Conservation (phyloP, 73 alveolate species). For the Paramecium biaurelia region DNA sequence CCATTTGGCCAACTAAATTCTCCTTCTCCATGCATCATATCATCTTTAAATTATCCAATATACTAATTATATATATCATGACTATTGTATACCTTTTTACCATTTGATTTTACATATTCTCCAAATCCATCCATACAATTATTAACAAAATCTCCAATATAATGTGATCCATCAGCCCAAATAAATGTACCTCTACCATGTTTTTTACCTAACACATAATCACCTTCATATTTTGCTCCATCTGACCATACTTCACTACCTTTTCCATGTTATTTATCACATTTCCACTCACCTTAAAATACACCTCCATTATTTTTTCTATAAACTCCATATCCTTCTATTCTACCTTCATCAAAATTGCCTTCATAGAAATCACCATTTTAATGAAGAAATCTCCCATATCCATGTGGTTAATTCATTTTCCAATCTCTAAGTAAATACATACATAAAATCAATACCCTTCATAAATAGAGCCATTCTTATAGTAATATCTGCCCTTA, state of each 20-base stretch:
- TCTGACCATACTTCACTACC: slow-evolving; percentile 38
- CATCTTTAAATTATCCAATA: slow-evolving; percentile 51
- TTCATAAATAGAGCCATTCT: slow-evolving; percentile 38
- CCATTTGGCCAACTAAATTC: slow-evolving; percentile 69
- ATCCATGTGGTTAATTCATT: slow-evolving; percentile 3
- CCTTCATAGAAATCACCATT: slow-evolving; percentile 53
- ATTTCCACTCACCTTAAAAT: slow-evolving; percentile 4
- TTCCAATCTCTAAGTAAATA: not conserved
- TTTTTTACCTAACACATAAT: not conserved
- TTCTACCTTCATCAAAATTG: not conserved
- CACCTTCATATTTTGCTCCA: slow-evolving; percentile 38
- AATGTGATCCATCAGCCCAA: slow-evolving; percentile 48
- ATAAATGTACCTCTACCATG: slow-evolving; percentile 8
- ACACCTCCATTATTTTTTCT: not conserved
- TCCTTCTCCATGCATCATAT: slow-evolving; percentile 69
- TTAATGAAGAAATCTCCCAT: not conserved
- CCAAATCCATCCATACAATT: slow-evolving; percentile 64
- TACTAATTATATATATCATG: not conserved
- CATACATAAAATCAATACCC: not conserved
- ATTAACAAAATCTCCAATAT: slow-evolving; percentile 35
- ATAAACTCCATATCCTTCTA: slow-evolving; percentile 33
- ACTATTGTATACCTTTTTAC: not conserved
- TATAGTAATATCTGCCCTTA: not conserved
- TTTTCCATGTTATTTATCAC: not conserved
- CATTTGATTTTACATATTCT: slow-evolving; percentile 35